These are phyloP conservation scores for Neurospora sublineolata DNA, from an alignment of 495 filamentous ascomycete genomes.

Conservation along the genomic window DNA sequence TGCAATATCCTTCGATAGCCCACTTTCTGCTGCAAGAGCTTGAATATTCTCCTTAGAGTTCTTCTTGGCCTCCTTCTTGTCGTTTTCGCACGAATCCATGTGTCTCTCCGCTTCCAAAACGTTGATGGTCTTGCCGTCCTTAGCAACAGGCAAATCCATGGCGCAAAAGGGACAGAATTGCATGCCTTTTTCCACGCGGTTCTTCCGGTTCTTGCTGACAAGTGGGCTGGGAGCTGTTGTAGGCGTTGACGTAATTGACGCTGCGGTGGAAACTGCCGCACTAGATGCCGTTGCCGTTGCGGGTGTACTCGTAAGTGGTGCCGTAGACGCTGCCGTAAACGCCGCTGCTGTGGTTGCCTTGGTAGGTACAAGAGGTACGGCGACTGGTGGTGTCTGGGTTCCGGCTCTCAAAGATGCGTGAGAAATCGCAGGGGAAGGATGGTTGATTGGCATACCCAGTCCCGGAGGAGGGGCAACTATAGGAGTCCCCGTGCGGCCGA, in stretches of 20 bases:
- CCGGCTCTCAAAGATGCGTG: slow-evolving; percentile 12
- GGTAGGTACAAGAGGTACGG: slow-evolving; percentile 11
- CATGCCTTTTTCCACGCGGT: neutral
- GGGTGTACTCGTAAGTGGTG: neutral
- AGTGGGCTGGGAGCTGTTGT: slow-evolving; percentile 5
- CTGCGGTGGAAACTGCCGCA: neutral
- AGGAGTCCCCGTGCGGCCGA: slow-evolving; percentile 43
- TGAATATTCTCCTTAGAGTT: slow-evolving; percentile 41
- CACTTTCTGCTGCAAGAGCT: slow-evolving; percentile 30
- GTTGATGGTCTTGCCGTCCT: neutral
- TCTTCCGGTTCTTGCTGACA: slow-evolving; percentile 9
- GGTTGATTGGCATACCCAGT: slow-evolving; percentile 45
- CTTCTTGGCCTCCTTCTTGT: slow-evolving; percentile 30
- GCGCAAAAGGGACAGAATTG: neutral
- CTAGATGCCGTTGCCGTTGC: neutral
- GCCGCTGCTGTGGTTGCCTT: slow-evolving; percentile 7
- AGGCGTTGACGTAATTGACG: neutral
- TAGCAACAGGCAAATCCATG: neutral
- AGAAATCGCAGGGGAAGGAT: slow-evolving; percentile 31
- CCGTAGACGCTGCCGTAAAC: neutral
- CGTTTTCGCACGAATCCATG: neutral
- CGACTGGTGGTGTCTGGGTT: slow-evolving; percentile 14
- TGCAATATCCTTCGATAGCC: slow-evolving; percentile 37
- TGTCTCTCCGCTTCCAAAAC: neutral
- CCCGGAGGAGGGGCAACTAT: slow-evolving; percentile 48